These are phyloP conservation scores for Lactifluus pinguis DNA, from an alignment of 768 basidiomycete genomes.

Conservation along the genomic window DNA sequence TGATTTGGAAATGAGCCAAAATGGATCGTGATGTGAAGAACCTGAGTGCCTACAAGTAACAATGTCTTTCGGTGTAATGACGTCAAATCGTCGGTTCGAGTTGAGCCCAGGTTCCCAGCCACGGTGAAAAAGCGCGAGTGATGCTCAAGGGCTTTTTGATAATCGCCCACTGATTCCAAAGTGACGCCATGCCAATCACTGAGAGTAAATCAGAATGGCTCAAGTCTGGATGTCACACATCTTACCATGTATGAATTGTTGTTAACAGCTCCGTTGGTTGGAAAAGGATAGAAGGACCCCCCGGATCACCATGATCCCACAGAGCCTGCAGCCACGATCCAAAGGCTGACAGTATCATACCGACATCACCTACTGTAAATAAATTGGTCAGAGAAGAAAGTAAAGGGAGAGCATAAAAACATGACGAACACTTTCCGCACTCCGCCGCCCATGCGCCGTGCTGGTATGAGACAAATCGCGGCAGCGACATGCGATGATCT, in stretches of 20 bases:
- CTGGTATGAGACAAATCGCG: slow-evolving; percentile 43
- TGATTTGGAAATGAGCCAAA: not conserved
- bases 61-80: slow-evolving; percentile 2
- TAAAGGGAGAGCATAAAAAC: not conserved
- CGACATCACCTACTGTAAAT: not conserved
- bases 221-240: not conserved
- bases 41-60: not conserved
- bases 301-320: slow-evolving; percentile 8
- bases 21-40: not conserved
- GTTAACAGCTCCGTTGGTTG: slow-evolving; percentile 8
- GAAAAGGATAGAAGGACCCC: slow-evolving; percentile 14
- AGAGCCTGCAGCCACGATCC: slow-evolving; percentile 17
- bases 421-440: slow-evolving; percentile 32
- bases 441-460: slow-evolving; percentile 47
- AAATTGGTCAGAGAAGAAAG: not conserved
- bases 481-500: slow-evolving; percentile 25
- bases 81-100: slow-evolving; percentile 4
- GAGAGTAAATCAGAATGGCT: not conserved
- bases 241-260: slow-evolving; percentile 11
- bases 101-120: not conserved
- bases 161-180: not conserved
- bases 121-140: slow-evolving; percentile 5
- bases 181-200: slow-evolving; percentile 15
- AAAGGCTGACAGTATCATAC: slow-evolving; percentile 2
- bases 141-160: slow-evolving; percentile 3